Evolutionary conservation across 768 basidiomycete species (phyloP), one percentile per base, ranked within the genome.

Genomic region (Russula compacta): DNA sequence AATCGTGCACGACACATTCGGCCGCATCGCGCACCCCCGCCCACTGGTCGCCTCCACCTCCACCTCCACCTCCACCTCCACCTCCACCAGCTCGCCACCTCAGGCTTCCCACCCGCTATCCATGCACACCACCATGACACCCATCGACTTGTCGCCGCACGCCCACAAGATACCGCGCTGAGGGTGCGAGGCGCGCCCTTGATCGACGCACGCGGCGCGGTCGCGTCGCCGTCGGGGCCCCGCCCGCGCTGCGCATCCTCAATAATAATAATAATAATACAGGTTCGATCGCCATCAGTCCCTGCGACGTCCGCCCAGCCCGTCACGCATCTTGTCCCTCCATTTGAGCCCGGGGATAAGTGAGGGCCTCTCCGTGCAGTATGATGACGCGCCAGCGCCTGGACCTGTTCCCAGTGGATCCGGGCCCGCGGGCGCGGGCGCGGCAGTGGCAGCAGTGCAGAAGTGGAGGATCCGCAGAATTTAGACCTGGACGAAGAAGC

Each of bases 401-500:
- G 39, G 39, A 4, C 11, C 39, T 12, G 39, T 10, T 10, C 2
- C 39, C 14, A 15, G 39, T 56, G 58, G 66, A 61, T n/a, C 43
- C 56, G 5, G 38, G 12, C 21, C 54, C 40, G 52, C 64, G 54
- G 43, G 49, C 38, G 1, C 19, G 1, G 40, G 12, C 38, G 1
- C 19, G 1, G 40, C 7, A 0, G 9, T 11, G 60, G 4, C 50
- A 59, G n/a, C 56, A 55, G 66, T 29, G 7, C 66, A 69, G 12
- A 69, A 70, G 17, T 79, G 78, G 78, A 69, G 67, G 8, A 71
- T 83, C 50, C 74, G 17, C 65, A 67, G 14, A 63, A 61, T 21
- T 60, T 81, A 56, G 59, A 59, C 1, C 67, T 81, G 4, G 71
- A 73, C 24, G 75, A 77, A n/a, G 72, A 78, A 10, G 67, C 67